Evolutionary conservation across 2,329 filamentous ascomycete species (phyloP), one percentile per base, ranked within the genome.

Genomic region (Tolypocladium ovalisporum): DNA sequence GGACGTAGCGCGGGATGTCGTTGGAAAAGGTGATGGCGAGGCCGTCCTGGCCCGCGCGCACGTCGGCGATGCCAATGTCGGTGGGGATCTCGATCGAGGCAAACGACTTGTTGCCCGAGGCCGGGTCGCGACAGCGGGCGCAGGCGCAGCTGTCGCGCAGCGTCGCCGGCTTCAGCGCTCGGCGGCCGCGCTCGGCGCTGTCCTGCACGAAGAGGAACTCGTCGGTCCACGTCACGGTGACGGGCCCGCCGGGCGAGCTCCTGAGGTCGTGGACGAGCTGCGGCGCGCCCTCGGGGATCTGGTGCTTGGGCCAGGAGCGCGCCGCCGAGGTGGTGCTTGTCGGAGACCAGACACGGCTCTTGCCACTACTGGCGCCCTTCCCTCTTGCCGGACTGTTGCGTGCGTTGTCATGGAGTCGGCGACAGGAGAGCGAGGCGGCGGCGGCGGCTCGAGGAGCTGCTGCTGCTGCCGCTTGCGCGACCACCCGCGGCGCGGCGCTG

Each of bases 11-110:
- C 5, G 69, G 62, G 55, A 76, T 73, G 58, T 82, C 79, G 54
- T 73, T 66, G 7, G 70, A 65, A 84, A 89, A 94, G n/a, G 73
- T 67, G 9, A 93, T 70, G 24, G 76, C 72, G 15, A 90, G 70
- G 1, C 73, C 71, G 22, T 76, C 71, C 0, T 72, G 63, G 19
- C 63, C 62, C 1, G 69, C 55, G 2, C 64, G 60, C 35, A 73
- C 71, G 2, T 60, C 35, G 4, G 63, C 59, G 24, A 77, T 66
- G 15, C 60, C 54, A 34, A 77, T 71, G 13, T 64, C 53, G 1
- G 61, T 29, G 7, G 71, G 70, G 6, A 80, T 69, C 36, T 77
- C 72, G 34, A 70, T 68, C 4, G 74, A 76, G 1, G 72, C 70
- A 63, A 77, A 79, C 59, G 71, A 79, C 67, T 84, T 82, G 60